Evolutionary conservation across 768 basidiomycete genomes (phyloP).

Genomic region (Lactarius evosmus): DNA sequence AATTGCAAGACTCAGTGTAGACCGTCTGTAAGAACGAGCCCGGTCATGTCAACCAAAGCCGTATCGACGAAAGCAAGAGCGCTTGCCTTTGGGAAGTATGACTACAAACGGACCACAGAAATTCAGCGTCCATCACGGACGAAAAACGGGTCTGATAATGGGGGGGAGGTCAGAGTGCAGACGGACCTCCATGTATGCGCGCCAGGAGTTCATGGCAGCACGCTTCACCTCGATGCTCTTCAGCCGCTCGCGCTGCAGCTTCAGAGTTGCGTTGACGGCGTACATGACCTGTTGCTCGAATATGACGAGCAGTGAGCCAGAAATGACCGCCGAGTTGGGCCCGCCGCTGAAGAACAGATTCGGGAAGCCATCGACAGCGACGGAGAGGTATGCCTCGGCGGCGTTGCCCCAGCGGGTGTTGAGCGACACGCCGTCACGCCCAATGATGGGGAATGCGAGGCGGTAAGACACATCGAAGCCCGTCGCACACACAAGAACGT

Average conservation of each 20-base stretch:
- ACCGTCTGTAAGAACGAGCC: no score
- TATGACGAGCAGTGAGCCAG: conserved; percentile 53
- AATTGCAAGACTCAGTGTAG: conserved; percentile 53
- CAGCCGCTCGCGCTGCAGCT: no score
- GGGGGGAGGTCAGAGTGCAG: conserved; percentile 35
- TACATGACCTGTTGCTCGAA: conserved; percentile 59
- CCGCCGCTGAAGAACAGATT: conserved; percentile 60
- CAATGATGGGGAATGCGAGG: conserved; percentile 42
- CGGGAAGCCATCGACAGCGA: conserved; percentile 64
- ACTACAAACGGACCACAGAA: conserved; percentile 33
- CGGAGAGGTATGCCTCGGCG: conserved; percentile 55
- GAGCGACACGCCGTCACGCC: conserved; percentile 50
- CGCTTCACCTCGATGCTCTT: no score
- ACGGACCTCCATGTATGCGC: conserved; percentile 56
- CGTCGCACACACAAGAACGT: conserved; percentile 36
- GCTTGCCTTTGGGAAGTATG: conserved; percentile 49
- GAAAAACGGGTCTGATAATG: neutral
- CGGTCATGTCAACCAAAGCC: no score
- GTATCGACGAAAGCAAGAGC: no score
- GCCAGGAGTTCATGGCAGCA: conserved; percentile 63
- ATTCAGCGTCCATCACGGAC: neutral
- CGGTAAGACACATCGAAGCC: conserved; percentile 31
- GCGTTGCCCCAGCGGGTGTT: conserved; percentile 50
- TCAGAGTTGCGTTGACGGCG: conserved; percentile 50
- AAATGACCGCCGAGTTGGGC: conserved; percentile 54